phyloP scores from a whole-genome alignment of 2,329 filamentous ascomycete genomes.

The Penicillium sp. region DNA sequence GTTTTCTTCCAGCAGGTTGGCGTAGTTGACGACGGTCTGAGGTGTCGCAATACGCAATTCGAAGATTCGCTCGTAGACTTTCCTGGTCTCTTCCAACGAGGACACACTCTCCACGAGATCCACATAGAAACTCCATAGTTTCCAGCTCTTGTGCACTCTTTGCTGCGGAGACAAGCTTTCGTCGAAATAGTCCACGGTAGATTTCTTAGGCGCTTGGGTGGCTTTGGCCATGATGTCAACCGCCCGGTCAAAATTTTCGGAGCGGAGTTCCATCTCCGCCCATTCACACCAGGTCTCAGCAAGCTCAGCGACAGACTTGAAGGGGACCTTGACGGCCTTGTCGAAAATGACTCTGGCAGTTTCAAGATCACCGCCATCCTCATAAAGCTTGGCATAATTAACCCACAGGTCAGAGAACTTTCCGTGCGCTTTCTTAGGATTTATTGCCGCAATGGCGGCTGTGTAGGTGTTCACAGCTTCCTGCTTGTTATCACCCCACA shows the following conservation, averaged over 20 bases:
- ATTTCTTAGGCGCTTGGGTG: conserved; percentile 92
- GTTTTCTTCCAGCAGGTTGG: conserved; percentile 90
- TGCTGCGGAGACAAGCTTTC: conserved; percentile 92
- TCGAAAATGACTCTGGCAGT: conserved; percentile 93
- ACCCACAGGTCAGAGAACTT: conserved; percentile 94
- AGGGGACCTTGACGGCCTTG: conserved; percentile 96
- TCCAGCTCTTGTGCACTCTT: conserved; percentile 98
- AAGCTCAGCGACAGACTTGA: conserved; percentile 94
- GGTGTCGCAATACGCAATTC: conserved; percentile 97
- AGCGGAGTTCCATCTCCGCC: conserved; percentile 96
- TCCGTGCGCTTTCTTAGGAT: conserved; percentile 91
- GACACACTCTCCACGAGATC: conserved; percentile 95
- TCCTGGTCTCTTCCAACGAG: conserved; percentile 86
- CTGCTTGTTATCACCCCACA: conserved; percentile 91
- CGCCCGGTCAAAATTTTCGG: conserved; percentile 93
- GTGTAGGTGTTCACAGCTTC: conserved; percentile 95
- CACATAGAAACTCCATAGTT: conserved; percentile 98
- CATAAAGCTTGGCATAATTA: conserved; percentile 97
- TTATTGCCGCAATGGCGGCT: conserved; percentile 87
- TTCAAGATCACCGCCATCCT: conserved; percentile 78
- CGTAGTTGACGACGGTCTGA: conserved; percentile 98
- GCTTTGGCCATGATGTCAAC: conserved; percentile 97
- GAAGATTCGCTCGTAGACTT: conserved; percentile 96
- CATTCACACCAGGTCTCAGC: conserved; percentile 99
- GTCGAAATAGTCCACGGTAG: conserved; percentile 99